These are phyloP conservation scores for Clonostachys sp. DNA, from an alignment of 2,329 filamentous ascomycete genomes.

Conservation along the genomic window DNA sequence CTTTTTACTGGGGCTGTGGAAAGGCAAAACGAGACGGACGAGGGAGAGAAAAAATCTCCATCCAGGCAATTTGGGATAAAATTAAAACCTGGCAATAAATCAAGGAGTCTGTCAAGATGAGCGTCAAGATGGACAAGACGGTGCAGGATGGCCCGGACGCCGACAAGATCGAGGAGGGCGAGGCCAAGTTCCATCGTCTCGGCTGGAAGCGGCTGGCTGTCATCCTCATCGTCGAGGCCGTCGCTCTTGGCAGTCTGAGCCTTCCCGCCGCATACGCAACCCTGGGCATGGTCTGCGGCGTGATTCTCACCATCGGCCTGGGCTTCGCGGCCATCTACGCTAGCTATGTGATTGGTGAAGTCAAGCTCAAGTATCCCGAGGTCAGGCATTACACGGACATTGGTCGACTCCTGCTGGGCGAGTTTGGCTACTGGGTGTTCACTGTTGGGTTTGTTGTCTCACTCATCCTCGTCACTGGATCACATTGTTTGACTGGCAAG, in stretches of 20 bases:
- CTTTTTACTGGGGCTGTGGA: no score
- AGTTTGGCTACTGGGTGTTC: slow-evolving; percentile 56
- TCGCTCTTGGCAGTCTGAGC: slow-evolving; percentile 47
- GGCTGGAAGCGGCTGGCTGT: slow-evolving; percentile 54
- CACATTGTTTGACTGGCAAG: slow-evolving; percentile 67
- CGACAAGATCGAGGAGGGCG: slow-evolving; percentile 34
- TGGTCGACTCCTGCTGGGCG: slow-evolving; percentile 56
- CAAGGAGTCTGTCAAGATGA: no score
- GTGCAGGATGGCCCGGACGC: no score
- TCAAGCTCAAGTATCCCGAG: slow-evolving; percentile 46
- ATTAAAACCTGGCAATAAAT: no score
- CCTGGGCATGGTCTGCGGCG: slow-evolving; percentile 48
- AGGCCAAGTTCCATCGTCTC: slow-evolving; percentile 44
- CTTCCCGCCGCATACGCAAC: slow-evolving; percentile 46
- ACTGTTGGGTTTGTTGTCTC: slow-evolving; percentile 59
- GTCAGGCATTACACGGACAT: slow-evolving; percentile 66
- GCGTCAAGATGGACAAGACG: no score
- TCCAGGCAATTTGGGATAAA: slow-evolving; percentile 36
- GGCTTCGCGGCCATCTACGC: slow-evolving; percentile 43
- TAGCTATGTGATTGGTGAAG: slow-evolving; percentile 38
- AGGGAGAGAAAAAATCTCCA: no score
- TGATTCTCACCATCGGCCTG: slow-evolving; percentile 33
- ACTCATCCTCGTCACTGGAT: slow-evolving; percentile 64
- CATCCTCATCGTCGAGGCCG: slow-evolving; percentile 52
- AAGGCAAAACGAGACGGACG: no score